Base-by-base conservation (phyloP, 768 basidiomycete genomes). In the Coprinellus micaceus region DNA sequence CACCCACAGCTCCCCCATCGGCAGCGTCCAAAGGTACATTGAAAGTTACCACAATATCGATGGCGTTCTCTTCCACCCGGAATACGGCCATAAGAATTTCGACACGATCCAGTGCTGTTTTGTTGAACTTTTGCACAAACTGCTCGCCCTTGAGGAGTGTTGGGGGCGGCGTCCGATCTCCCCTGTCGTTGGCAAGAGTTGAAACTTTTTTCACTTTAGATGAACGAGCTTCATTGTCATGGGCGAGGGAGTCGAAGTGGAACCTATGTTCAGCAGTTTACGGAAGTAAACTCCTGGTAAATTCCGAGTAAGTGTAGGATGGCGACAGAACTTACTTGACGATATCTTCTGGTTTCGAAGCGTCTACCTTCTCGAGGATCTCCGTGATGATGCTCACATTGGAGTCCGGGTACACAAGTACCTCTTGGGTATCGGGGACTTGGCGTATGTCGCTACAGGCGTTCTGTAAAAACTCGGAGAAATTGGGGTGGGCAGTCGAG, bases 371-470 rank as follows among this genome's bases (percentile, higher is more conserved):
- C 67, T 92, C 70, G 12, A 98, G 74, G 22, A 97, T 82, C 66
- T 99, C 97, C 25, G 97, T 71, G 49, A 98, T 81, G 59, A 95
- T 79, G 65, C 88, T 93, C 61, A 85, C 74, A 48, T 78, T 78
- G 4, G 85, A 88, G 47, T 82, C 70, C 5, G 82, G 81, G 53
- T 85, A 86, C 54, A 97, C 68, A 71, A 93, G 89, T 40, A 97
- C 96, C 67, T 98, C 97, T 70, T 99, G 96, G 3, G 84, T 93
- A 67, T 98, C 89, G 13, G 97, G 95, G 12, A 99, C 77, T 71
- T 98, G 91, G 53, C 96, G 91, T 12, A 79, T 46, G 60, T 77
- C 70, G 25, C 81, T 82, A 57, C 25, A 52, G 15, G 48, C 49
- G 10, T 47, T 52, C 53, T 52, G 21, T 36, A 26, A 22, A 29